Evolutionary conservation across 345 rosid genomes (phyloP).

Genomic region (Nasturtium officinale): DNA sequence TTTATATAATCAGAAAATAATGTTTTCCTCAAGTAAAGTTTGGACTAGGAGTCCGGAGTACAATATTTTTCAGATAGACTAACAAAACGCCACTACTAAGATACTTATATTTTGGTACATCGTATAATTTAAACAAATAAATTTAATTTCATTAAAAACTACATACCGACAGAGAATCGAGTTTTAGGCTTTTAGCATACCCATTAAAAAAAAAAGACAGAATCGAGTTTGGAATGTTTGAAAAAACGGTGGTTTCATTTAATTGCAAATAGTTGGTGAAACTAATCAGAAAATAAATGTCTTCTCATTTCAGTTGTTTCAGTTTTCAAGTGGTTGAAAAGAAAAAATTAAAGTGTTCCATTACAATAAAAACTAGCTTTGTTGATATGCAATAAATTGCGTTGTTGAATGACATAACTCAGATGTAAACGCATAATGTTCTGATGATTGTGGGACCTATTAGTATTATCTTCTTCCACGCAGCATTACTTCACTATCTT

Average conservation of each 20-base stretch:
- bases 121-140: no score
- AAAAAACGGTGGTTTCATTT: background rate
- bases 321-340: background rate
- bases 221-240: no score
- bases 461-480: background rate
- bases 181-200: no score
- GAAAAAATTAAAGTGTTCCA: background rate
- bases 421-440: background rate
- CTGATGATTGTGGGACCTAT: slow-evolving; percentile 6
- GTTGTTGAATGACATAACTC: background rate
- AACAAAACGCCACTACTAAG: no score
- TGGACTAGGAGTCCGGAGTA: no score
- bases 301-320: background rate
- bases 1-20: no score
- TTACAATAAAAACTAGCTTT: background rate
- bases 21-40: no score
- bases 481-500: background rate
- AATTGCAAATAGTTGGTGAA: background rate
- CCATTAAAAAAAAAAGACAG: no score
- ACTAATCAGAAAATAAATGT: background rate
- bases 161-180: background rate
- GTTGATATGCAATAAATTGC: background rate
- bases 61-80: no score
- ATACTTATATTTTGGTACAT: no score
- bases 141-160: background rate